Conservation (phyloP, 805 yeast species). For the Zygosaccharomyces lentus region DNA sequence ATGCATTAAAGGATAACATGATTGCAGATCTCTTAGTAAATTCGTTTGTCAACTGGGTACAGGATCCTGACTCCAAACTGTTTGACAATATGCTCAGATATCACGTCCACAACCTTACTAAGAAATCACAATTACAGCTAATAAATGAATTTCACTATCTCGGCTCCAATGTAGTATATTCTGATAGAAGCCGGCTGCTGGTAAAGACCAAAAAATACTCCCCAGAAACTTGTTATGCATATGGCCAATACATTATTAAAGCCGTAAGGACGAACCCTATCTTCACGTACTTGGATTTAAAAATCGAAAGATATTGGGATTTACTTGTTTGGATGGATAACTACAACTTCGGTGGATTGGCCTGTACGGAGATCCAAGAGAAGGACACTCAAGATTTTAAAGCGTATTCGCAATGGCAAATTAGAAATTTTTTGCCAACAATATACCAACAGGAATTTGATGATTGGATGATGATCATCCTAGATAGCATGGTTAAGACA, state of each 20-base stretch:
- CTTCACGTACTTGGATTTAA: slow-evolving; percentile 75
- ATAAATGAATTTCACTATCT: slow-evolving; percentile 68
- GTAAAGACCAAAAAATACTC: slow-evolving; percentile 69
- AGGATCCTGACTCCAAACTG: slow-evolving; percentile 62
- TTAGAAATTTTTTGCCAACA: slow-evolving; percentile 66
- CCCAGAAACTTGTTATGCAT: slow-evolving; percentile 86
- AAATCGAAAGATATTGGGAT: slow-evolving; percentile 83
- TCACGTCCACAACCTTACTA: slow-evolving; percentile 82
- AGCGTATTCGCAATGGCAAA: slow-evolving; percentile 69
- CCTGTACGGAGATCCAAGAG: slow-evolving; percentile 39
- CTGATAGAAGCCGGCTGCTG: slow-evolving; percentile 70
- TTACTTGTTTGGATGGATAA: slow-evolving; percentile 93
- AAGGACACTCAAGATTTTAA: slow-evolving; percentile 37
- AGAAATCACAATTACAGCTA: slow-evolving; percentile 75
- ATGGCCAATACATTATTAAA: slow-evolving; percentile 76
- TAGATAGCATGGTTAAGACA: slow-evolving; percentile 61
- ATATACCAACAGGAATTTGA: slow-evolving; percentile 78
- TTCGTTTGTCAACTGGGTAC: slow-evolving; percentile 81
- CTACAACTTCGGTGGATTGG: slow-evolving; percentile 76
- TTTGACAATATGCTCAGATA: slow-evolving; percentile 78
- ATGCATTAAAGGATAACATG: slow-evolving; percentile 60
- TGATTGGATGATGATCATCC: slow-evolving; percentile 75
- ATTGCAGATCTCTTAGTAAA: slow-evolving; percentile 84
- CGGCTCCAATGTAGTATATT: slow-evolving; percentile 78
- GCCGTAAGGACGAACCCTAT: slow-evolving; percentile 75